Evolutionary conservation across 2,329 filamentous ascomycete genomes (phyloP), one percentile per base, ranked within the genome.

Genomic region (Calonectria leucothoes): DNA sequence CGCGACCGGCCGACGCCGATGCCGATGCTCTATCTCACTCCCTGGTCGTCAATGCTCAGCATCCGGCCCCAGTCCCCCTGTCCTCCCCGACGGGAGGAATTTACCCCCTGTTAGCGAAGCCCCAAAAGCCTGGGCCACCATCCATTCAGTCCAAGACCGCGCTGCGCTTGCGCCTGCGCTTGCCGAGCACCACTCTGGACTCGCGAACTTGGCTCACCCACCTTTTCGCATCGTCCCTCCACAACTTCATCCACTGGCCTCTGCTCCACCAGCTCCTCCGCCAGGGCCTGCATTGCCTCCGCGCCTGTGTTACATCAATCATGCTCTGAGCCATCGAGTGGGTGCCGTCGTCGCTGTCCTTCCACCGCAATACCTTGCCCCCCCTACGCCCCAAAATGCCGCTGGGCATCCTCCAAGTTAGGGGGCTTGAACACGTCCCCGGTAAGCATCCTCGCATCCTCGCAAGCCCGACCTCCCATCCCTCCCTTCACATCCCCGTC

Each of bases 351-450:
- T 57, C 69, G 69, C 69, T 57, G 68, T 80, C 74, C 52, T 73
- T 73, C 65, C 63, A 49, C 20, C 70, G 64, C 55, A 42, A 45
- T 65, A 64, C 70, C 49, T 68, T 25, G 48, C 23, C 29, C 48
- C 39, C 23, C 23, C 37, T 63, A 31, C 37, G 55, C 69, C 64
- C 64, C 78, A 77, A 75, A 69, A 86, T 86, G 85, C 81, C 81
- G 31, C 88, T 97, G 75, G 93, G 94, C 66, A 91, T 97, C 72
- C 88, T 97, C 72, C 92, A 96, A 79, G 91, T 94, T 81, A 88
- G 82, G 80, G 88, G 88, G 79, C 88, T 92, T 77, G 89, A 91
- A 79, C 90, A 94, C 83, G 94, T 96, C 74, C 95, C 95, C 73
- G 94, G 94, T 95, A 87, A 82, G 87, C 73, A 69, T 70, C 39